Conservation (phyloP, 2,329 filamentous ascomycete genomes). For the Hymenoscyphus albidus region DNA sequence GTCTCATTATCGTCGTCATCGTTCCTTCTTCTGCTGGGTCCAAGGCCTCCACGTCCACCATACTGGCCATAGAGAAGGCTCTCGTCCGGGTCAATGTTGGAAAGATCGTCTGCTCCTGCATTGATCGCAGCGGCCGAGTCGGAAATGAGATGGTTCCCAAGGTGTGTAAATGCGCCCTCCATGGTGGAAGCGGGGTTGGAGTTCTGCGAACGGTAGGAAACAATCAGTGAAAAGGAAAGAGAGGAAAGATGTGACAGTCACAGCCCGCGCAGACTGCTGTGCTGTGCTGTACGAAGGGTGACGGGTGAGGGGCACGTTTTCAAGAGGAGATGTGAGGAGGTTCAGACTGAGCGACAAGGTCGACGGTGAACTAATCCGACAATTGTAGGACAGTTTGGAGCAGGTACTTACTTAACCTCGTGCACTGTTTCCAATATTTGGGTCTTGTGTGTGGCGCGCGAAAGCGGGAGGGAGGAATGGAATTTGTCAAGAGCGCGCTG, state of each 20-base stretch:
- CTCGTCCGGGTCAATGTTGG: constrained; percentile 72
- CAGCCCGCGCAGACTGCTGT: not conserved
- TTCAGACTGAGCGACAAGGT: constrained; percentile 5
- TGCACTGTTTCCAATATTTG: constrained; percentile 27
- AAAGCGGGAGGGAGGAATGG: constrained; percentile 19
- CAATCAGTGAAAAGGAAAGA: constrained; percentile 8
- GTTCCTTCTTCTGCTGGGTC: constrained; percentile 56
- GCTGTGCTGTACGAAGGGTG: not conserved
- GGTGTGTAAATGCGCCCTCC: constrained; percentile 85
- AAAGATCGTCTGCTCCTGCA: constrained; percentile 69
- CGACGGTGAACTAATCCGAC: not conserved
- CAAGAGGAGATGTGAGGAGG: not conserved
- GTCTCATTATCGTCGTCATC: constrained; percentile 90
- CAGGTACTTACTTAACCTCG: constrained; percentile 16
- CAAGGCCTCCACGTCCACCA: constrained; percentile 52
- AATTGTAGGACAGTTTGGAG: not conserved
- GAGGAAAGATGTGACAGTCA: not conserved
- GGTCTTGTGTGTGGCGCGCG: constrained; percentile 36
- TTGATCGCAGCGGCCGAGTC: constrained; percentile 85
- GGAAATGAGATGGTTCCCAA: constrained; percentile 81
- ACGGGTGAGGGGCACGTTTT: not conserved
- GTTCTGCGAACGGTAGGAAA: constrained; percentile 16
- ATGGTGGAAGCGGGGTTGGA: constrained; percentile 43
- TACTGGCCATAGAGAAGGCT: constrained; percentile 71
- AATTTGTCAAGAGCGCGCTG: constrained; percentile 24